These are phyloP conservation scores for Cymbidium sinense DNA, from an alignment of 106 monocot species.

Conservation along the genomic window DNA sequence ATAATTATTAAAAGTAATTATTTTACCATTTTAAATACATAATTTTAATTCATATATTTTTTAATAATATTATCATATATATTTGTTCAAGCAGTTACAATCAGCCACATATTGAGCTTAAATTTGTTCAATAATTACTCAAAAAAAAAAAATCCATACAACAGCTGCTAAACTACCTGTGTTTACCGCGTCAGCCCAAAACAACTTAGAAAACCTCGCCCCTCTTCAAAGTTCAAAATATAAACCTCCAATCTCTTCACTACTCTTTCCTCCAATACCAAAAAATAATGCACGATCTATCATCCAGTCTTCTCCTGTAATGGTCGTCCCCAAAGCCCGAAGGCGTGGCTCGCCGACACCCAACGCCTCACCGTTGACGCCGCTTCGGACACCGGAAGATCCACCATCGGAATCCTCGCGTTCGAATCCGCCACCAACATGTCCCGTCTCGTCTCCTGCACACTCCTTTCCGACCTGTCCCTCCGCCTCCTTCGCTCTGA, in stretches of 20 bases:
- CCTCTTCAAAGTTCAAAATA: not conserved
- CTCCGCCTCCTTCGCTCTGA: slow-evolving; percentile 35
- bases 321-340: not conserved
- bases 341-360: not conserved
- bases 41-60: too few relatives aligned
- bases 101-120: too few relatives aligned
- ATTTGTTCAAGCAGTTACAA: too few relatives aligned
- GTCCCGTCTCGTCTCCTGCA: slow-evolving; percentile 67
- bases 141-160: too few relatives aligned
- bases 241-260: not conserved
- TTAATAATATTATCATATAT: too few relatives aligned
- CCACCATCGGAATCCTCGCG: not conserved
- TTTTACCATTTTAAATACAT: too few relatives aligned
- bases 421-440: slow-evolving; percentile 13
- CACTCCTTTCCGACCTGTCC: slow-evolving; percentile 44
- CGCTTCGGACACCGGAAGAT: not conserved
- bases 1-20: too few relatives aligned
- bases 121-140: too few relatives aligned
- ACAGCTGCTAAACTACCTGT: too few relatives aligned
- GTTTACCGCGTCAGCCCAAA: not conserved
- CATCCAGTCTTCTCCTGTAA: not conserved
- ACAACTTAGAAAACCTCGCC: not conserved
- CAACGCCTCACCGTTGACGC: not conserved
- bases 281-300: not conserved
- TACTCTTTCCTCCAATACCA: not conserved